Base-by-base conservation (phyloP, 2,329 filamentous ascomycete genomes). In the Thermoascus crustaceus region DNA sequence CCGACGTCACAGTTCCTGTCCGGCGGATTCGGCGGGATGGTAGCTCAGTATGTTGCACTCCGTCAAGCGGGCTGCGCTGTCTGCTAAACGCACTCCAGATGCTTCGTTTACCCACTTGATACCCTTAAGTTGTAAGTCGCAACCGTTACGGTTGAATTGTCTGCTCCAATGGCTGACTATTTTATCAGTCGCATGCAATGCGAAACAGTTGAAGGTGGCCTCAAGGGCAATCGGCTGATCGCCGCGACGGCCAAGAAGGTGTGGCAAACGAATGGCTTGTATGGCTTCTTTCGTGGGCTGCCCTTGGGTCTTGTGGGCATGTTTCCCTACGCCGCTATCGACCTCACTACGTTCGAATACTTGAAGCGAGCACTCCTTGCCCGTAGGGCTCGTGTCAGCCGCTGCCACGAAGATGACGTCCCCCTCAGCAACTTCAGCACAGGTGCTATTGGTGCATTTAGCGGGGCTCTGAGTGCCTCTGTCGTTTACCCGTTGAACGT, bases 291-390 rank as follows among this genome's bases (percentile, higher is more conserved):
- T 60, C 85, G 89, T 35, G 91, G 91, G 25, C 73, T 98, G 21
- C 88, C 87, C 0, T 91, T 96, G 76, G 91, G 91, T 10, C 72
- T 98, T 3, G 67, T 95, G 33, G 91, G 91, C 57, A 95, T 96
- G 79, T 98, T 98, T 52, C 91, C 91, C 0, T 98, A 96, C 60
- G 89, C 87, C 26, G 91, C 91, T 32, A 93, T 98, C 54, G 91
- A 98, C 56, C 81, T 98, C 53, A 86, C 85, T 45, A 94, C 86
- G 0, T 98, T 96, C 54, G 91, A 98, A 63, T 78, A 91, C 41
- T 73, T 95, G 42, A 98, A 98, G 64, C 77, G 75, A 31, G 71
- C 71, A 5, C 78, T 93, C 44, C 75, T 82, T 21, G 65, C 65
- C 3, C 80, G 80, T 45, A 83, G 86, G 53, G 83, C 86, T 8